These are phyloP conservation scores for Saccharomycopsis sp. DNA, from an alignment of 805 yeast species.

Conservation along the genomic window DNA sequence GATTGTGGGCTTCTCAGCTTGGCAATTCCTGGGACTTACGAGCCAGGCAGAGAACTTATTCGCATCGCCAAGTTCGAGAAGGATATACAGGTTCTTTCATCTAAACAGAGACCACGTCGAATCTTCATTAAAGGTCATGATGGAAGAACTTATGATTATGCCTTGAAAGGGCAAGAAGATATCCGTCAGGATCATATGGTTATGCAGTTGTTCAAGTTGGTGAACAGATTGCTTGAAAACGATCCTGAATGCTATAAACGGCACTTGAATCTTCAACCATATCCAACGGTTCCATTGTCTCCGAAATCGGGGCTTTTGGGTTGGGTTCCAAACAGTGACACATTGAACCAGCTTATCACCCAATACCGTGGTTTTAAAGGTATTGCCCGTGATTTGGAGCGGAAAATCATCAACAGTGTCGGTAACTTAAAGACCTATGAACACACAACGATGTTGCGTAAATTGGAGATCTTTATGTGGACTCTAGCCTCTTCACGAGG, in stretches of 20 bases:
- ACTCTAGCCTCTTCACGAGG: slow-evolving; percentile 94
- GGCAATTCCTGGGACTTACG: slow-evolving; percentile 92
- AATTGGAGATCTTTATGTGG: slow-evolving; percentile 93
- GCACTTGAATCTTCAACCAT: slow-evolving; percentile 86
- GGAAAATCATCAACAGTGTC: slow-evolving; percentile 7
- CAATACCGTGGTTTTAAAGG: slow-evolving; percentile 76
- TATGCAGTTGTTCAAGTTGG: slow-evolving; percentile 95
- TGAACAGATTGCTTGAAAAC: slow-evolving; percentile 78
- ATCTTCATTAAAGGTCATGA: slow-evolving; percentile 77
- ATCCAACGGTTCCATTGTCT: slow-evolving; percentile 89
- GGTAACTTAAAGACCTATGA: slow-evolving; percentile 55
- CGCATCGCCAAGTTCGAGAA: slow-evolving; percentile 74
- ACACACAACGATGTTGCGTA: slow-evolving; percentile 77
- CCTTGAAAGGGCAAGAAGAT: slow-evolving; percentile 94
- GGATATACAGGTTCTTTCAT: slow-evolving; percentile 76
- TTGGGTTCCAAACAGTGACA: slow-evolving; percentile 97
- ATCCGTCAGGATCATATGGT: slow-evolving; percentile 95
- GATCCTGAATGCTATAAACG: slow-evolving; percentile 96
- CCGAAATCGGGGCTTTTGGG: slow-evolving; percentile 96
- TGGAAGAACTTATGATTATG: slow-evolving; percentile 81
- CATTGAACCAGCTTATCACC: slow-evolving; percentile 86
- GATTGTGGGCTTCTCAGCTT: slow-evolving; percentile 73
- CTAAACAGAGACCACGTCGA: slow-evolving; percentile 94
- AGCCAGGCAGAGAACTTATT: slow-evolving; percentile 73
- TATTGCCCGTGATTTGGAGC: slow-evolving; percentile 15